Evolutionary conservation across 768 basidiomycete species (phyloP).

Genomic region (Tricholoma hemisulphureum): DNA sequence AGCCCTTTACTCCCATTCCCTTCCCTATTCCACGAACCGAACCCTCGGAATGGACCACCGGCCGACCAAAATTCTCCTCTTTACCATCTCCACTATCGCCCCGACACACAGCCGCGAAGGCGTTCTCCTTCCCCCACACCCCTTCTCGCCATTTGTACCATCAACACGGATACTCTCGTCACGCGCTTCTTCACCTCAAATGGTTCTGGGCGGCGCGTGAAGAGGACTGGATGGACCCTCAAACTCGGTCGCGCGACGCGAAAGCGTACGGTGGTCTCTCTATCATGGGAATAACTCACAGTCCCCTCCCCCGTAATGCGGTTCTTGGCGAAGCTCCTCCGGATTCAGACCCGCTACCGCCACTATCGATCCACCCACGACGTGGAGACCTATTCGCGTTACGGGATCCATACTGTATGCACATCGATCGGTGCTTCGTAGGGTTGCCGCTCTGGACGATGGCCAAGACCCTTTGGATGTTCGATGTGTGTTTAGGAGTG

Average conservation of each 20-base stretch:
- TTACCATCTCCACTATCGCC: conserved; percentile 40
- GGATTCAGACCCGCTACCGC: conserved; percentile 26
- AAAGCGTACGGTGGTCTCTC: conserved; percentile 30
- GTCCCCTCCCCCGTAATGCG: conserved; percentile 13
- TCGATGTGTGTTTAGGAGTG: conserved; percentile 47
- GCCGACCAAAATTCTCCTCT: conserved; percentile 34
- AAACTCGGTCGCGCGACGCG: conserved; percentile 17
- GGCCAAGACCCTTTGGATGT: conserved; percentile 62
- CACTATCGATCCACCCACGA: conserved; percentile 53
- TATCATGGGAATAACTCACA: conserved; percentile 10
- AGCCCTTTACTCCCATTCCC: conserved; percentile 16
- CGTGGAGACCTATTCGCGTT: conserved; percentile 60
- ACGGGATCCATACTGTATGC: conserved; percentile 54
- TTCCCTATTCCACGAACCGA: neutral
- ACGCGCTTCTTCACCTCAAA: conserved; percentile 57
- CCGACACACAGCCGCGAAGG: conserved; percentile 18
- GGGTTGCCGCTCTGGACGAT: conserved; percentile 63
- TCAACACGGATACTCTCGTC: conserved; percentile 64
- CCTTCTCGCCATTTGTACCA: conserved; percentile 42
- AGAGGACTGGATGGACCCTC: conserved; percentile 47
- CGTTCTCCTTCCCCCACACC: conserved; percentile 17
- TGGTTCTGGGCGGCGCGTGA: conserved; percentile 60
- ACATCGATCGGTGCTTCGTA: conserved; percentile 60
- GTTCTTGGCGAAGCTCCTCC: conserved; percentile 9
- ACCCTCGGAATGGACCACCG: conserved; percentile 22